Evolutionary conservation across 805 yeast genomes (phyloP).

Genomic region (Huiozyma sinensis): DNA sequence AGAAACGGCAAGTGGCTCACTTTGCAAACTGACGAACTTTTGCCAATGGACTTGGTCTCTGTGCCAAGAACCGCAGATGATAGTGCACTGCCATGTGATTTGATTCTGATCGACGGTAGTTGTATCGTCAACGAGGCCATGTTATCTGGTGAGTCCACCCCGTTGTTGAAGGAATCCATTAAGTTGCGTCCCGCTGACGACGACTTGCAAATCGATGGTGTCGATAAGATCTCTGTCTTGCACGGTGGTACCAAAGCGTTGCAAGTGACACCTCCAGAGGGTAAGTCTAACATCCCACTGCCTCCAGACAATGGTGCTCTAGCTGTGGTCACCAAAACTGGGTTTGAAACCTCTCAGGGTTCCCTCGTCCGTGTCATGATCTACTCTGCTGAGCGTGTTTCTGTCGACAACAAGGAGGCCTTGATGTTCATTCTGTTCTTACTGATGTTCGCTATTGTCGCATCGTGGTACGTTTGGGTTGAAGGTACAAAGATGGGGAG

Average conservation of each 20-base stretch:
- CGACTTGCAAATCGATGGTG: constrained; percentile 58
- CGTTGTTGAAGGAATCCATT: constrained; percentile 85
- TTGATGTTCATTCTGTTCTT: constrained; percentile 84
- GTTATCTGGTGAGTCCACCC: constrained; percentile 98
- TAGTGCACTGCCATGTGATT: constrained; percentile 88
- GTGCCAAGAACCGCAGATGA: constrained; percentile 83
- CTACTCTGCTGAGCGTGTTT: constrained; percentile 90
- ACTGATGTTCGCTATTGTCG: constrained; percentile 84
- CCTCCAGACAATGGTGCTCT: constrained; percentile 91
- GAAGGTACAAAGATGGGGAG: constrained; percentile 96
- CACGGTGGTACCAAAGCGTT: constrained; percentile 96
- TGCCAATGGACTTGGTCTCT: constrained; percentile 89
- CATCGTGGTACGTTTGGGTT: constrained; percentile 96
- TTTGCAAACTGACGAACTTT: constrained; percentile 58
- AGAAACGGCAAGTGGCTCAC: constrained; percentile 64
- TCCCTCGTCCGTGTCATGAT: constrained; percentile 96
- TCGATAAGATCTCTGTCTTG: constrained; percentile 79
- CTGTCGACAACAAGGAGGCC: constrained; percentile 92
- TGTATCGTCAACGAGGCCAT: constrained; percentile 97
- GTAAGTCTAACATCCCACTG: constrained; percentile 35
- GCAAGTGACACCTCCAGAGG: constrained; percentile 70
- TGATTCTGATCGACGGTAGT: constrained; percentile 75
- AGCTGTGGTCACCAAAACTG: constrained; percentile 84
- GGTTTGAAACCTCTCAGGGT: constrained; percentile 98
- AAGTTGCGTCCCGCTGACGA: constrained; percentile 70